Evolutionary conservation across 129 eudicot species (phyloP).

Genomic region (Arctium minus): DNA sequence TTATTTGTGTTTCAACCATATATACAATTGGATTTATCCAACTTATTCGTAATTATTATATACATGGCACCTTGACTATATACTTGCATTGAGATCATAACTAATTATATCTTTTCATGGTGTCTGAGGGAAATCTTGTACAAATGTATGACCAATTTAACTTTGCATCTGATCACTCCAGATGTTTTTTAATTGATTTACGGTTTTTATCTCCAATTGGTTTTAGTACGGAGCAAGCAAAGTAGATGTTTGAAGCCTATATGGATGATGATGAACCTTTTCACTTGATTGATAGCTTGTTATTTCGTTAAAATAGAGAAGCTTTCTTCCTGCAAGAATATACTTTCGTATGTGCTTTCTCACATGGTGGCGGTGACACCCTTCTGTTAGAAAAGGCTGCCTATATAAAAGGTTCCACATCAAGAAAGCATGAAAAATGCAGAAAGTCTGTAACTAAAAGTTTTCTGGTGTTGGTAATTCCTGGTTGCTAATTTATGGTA

Average conservation of each 20-base stretch:
- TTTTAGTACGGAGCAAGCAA: neutral
- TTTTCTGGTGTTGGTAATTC: neutral
- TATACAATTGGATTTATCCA: neutral
- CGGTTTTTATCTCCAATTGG: neutral
- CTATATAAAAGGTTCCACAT: neutral
- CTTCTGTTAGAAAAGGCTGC: neutral
- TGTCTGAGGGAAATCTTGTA: neutral
- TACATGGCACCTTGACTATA: neutral
- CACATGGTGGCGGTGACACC: neutral
- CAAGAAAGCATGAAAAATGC: neutral
- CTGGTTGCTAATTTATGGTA: neutral
- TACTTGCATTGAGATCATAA: neutral
- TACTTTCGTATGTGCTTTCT: neutral
- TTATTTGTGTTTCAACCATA: neutral
- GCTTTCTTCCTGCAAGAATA: neutral
- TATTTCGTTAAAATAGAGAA: neutral
- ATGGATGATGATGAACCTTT: neutral
- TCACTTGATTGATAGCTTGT: neutral
- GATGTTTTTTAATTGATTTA: neutral
- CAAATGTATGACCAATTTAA: neutral
- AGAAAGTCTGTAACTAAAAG: neutral
- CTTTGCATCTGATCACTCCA: neutral
- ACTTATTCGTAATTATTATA: neutral
- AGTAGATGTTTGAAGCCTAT: neutral
- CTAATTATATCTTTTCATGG: neutral